phyloP scores from a whole-genome alignment of 768 basidiomycete species.

The Serendipita sp. region DNA sequence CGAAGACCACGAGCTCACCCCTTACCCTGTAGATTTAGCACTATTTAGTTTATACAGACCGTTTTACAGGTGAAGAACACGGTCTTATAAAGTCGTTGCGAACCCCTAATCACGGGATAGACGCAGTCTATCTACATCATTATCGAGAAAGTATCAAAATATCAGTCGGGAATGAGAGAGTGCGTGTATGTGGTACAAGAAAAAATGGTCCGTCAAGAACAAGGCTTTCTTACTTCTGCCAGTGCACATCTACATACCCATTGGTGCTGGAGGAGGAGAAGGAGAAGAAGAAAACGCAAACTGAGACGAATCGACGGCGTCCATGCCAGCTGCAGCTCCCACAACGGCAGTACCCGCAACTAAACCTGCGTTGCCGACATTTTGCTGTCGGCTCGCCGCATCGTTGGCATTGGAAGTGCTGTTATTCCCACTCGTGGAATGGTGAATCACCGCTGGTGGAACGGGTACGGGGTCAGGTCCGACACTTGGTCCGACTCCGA shows the following conservation, averaged over 20 bases:
- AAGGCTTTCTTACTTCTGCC: too few relatives aligned
- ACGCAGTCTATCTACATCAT: too few relatives aligned
- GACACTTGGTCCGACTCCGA: not conserved
- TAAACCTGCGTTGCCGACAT: not conserved
- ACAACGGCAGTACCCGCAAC: not conserved
- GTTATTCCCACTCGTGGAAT: not conserved
- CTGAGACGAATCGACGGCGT: not conserved
- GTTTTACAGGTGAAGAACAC: too few relatives aligned
- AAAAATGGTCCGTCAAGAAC: too few relatives aligned
- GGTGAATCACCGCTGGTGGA: not conserved
- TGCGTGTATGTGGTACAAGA: too few relatives aligned
- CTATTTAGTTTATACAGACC: too few relatives aligned
- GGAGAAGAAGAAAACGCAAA: not conserved
- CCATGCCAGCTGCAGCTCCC: not conserved
- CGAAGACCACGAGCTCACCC: too few relatives aligned
- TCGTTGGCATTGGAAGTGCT: not conserved
- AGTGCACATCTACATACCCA: not conserved
- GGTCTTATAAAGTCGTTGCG: too few relatives aligned
- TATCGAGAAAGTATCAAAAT: too few relatives aligned
- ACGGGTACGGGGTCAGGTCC: not conserved
- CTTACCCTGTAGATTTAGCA: too few relatives aligned
- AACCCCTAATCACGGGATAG: too few relatives aligned
- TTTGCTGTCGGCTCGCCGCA: not conserved
- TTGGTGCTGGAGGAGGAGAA: not conserved
- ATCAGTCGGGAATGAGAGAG: too few relatives aligned